Conservation (phyloP, 768 basidiomycete species). For the Boletus edulis region DNA sequence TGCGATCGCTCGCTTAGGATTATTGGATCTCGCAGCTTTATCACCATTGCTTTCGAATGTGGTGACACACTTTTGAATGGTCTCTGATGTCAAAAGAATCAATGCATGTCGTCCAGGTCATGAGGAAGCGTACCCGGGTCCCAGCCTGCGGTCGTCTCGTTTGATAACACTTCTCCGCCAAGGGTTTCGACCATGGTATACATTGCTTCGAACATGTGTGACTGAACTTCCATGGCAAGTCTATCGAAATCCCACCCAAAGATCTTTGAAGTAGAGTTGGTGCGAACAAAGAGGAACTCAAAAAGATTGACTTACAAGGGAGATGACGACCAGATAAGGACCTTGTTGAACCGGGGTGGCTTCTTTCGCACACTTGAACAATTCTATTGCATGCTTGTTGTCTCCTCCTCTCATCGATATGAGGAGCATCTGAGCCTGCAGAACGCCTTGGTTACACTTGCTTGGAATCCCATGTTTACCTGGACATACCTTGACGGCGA, state of each 20-base stretch:
- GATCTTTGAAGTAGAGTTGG: not conserved
- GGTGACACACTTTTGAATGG: no score
- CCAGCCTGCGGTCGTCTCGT: not conserved
- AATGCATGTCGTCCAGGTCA: no score
- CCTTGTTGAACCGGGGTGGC: not conserved
- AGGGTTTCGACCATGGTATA: not conserved
- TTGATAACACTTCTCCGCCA: not conserved
- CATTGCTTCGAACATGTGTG: not conserved
- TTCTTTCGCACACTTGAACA: not conserved
- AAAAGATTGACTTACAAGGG: not conserved
- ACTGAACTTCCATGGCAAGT: not conserved
- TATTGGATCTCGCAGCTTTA: no score
- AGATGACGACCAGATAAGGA: not conserved
- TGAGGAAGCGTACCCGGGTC: not conserved
- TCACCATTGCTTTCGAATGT: no score
- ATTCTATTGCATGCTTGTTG: not conserved
- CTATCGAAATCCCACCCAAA: conserved; percentile 15
- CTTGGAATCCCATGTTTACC: not conserved
- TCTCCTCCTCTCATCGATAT: not conserved
- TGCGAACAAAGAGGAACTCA: not conserved
- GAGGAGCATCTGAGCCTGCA: not conserved
- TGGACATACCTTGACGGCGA: no score
- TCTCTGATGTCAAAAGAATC: no score
- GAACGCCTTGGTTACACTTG: not conserved
- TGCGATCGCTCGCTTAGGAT: no score